Base-by-base conservation (phyloP, 345 rosid genomes). In the Heritiera littoralis region DNA sequence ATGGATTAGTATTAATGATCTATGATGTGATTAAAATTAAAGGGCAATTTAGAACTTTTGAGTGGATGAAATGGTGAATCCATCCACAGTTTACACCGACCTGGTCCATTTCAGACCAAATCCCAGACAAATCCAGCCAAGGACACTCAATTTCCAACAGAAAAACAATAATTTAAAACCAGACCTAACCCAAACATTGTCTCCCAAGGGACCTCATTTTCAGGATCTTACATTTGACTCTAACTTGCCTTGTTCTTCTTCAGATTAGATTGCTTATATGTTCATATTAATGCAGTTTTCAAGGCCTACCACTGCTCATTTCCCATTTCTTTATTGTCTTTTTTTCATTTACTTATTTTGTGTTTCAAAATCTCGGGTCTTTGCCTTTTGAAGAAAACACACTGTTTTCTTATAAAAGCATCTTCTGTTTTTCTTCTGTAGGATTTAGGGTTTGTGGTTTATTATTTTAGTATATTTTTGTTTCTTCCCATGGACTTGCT, bases 141-240 rank as follows among this genome's bases (percentile, higher is more conserved):
- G 56, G 64, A 55, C 64, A 58, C 51, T 55, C 65, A 35, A 28
- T 61, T 61, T 61, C 45, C 46, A 75, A 46, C 69, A 75, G 30
- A 63, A 15, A 30, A 63, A 15, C 20, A 63, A 46, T 30, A 75
- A 75, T 30, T 60, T 45, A 75, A 45, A 61, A 70, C 48, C 14
- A 48, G 15, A 75, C 69, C 59, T 49, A 75, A 75, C 69, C 45
- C 45, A 61, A 75, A 46, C 5, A 76, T 76, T 63, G 52, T 46
- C 69, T 49, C 56, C 55, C 18, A 76, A 46, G 51, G 48, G 41
- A 49, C 78, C 78, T 48, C 79, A 76, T 60, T 46, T 75, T 63
- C 59, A 75, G 78, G 78, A 75, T 61, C 70, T 61, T 45, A 75
- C 78, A 46, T 46, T 75, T 61, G 78, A 75, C 78, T 75, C 78